Base-by-base conservation (phyloP, 495 filamentous ascomycete species). In the Hypoxylon rickii region DNA sequence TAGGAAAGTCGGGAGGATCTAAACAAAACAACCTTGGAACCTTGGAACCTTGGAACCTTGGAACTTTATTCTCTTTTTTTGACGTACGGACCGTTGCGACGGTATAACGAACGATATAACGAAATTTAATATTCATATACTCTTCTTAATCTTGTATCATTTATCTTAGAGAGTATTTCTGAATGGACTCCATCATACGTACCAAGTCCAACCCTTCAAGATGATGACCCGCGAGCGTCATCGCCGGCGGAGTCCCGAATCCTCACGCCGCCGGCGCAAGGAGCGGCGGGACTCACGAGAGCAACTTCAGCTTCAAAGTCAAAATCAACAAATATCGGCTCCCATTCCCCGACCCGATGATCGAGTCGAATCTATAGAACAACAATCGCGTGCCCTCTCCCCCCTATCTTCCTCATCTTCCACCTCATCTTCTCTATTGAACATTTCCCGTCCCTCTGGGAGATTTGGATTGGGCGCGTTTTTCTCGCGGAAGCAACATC, bases 191-290 rank as follows among this genome's bases (percentile, higher is more conserved):
- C 18, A 50, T 21, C 38, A 54, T 42, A 57, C 44, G 38, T 49
- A 58, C 21, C 20, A 43, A 49, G 53, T 63, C 54, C 36, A 54
- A 45, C 31, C 34, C 49, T 51, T 48, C 46, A 63, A 64, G 59
- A 65, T 66, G 66, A 77, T 70, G 73, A 75, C 75, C 65, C 67
- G 69, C 54, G 72, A 76, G 59, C 67, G 69, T 70, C 74, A 75
- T 67, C 74, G 69, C 60, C 71, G 63, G 63, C 63, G 75, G 73
- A 78, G 75, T 67, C 76, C 71, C 36, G 75, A 78, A 60, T 72
- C 73, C 66, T 69, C 73, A 66, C 70, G 73, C 51, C 74, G 75
- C 55, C 71, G 76, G 72, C 74, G 75, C 71, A 73, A 71, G 69
- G 68, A 73, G 45, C 69, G 72, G 44, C 68, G 74, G 50, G 64